These are phyloP conservation scores for Speleostelium caveatum DNA, from an alignment of 78 protist species.

Conservation along the genomic window DNA sequence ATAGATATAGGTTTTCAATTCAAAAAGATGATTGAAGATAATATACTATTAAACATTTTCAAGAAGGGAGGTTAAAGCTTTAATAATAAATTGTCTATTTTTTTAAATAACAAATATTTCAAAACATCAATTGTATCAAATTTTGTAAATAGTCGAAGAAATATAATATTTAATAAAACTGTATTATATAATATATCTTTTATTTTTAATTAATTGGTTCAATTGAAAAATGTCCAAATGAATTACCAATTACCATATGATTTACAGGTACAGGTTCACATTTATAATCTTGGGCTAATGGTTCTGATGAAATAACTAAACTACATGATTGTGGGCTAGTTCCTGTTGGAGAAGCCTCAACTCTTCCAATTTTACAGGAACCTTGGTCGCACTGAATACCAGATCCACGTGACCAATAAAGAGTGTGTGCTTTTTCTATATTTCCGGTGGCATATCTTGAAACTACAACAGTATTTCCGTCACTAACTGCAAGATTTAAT, in stretches of 20 bases:
- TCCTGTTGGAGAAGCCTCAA: slow-evolving; percentile 13
- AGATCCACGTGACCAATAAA: slow-evolving; percentile 65
- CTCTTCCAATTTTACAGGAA: slow-evolving; percentile 19
- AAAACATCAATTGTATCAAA: too few species aligned
- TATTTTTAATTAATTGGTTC: not conserved
- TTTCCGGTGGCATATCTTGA: slow-evolving; percentile 49
- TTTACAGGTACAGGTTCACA: slow-evolving; percentile 67
- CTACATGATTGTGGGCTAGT: not conserved
- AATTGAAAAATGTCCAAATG: slow-evolving; percentile 36
- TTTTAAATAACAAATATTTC: too few species aligned
- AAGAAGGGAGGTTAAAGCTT: too few species aligned
- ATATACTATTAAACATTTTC: too few species aligned
- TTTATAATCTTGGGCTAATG: slow-evolving; percentile 54
- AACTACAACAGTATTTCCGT: slow-evolving; percentile 45
- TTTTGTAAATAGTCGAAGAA: too few species aligned
- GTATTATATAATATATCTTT: not conserved
- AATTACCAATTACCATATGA: slow-evolving; percentile 52
- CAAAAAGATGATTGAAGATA: too few species aligned
- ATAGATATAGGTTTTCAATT: not conserved
- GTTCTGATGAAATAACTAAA: slow-evolving; percentile 57
- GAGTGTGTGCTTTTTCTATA: slow-evolving; percentile 14
- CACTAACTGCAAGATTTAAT: slow-evolving; percentile 34
- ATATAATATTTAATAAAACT: too few species aligned
- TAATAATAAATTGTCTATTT: too few species aligned
- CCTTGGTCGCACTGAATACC: slow-evolving; percentile 46